Evolutionary conservation across 2,329 filamentous ascomycete species (phyloP).

Genomic region (Trichophyton rubrum): DNA sequence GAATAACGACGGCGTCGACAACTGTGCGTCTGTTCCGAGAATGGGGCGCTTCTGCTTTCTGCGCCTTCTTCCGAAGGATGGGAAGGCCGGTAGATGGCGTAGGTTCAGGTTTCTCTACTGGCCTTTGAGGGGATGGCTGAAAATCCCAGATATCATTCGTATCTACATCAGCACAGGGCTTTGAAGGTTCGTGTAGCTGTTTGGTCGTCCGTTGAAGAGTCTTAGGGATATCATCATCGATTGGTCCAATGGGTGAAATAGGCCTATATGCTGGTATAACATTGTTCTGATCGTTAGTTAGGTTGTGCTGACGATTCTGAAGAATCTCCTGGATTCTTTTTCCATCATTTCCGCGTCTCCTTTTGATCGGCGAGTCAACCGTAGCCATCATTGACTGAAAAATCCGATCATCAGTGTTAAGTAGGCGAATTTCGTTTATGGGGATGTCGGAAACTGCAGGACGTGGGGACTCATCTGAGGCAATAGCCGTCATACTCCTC

Average conservation of each 20-base stretch:
- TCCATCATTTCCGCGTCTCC: slow-evolving; percentile 25
- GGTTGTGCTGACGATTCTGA: slow-evolving; percentile 47
- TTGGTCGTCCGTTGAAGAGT: neutral
- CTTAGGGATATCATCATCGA: neutral
- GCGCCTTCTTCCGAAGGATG: neutral
- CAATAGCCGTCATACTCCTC: slow-evolving; percentile 31
- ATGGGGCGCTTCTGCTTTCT: neutral
- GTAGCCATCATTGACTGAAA: slow-evolving; percentile 25
- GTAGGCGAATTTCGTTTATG: slow-evolving; percentile 22
- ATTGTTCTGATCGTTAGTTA: slow-evolving; percentile 63
- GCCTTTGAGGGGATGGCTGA: slow-evolving; percentile 23
- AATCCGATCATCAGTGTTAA: slow-evolving; percentile 30
- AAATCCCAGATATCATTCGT: slow-evolving; percentile 27
- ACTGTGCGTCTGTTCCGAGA: neutral
- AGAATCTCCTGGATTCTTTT: slow-evolving; percentile 14
- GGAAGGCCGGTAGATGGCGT: neutral
- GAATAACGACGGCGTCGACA: slow-evolving; percentile 8
- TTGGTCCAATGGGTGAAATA: slow-evolving; percentile 41
- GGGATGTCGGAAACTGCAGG: slow-evolving; percentile 17
- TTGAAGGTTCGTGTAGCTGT: neutral
- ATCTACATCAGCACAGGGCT: neutral
- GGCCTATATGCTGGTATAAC: slow-evolving; percentile 64
- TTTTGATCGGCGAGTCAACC: slow-evolving; percentile 27
- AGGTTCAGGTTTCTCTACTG: neutral
- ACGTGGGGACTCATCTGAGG: slow-evolving; percentile 29